Percentiles rank a stretch among this genome's conserved stretches.
Evolutionary conservation across 2,329 filamentous ascomycete species (phyloP).

Genomic region (Whalleya microplaca): DNA sequence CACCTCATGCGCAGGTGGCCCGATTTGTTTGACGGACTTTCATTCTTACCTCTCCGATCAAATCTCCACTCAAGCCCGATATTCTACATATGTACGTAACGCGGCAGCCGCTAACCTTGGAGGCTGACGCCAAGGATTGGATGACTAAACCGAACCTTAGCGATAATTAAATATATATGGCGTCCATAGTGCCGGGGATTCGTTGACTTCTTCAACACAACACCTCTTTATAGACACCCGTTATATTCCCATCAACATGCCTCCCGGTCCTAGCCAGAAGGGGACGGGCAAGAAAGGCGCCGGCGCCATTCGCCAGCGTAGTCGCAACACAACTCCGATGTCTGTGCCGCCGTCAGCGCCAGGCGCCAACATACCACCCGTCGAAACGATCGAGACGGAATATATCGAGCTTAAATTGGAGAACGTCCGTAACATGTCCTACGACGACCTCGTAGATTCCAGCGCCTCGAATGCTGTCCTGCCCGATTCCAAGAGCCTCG

Average conservation of each 20-base stretch:
- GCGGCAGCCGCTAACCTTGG: no score
- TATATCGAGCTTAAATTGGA: constrained; percentile 68
- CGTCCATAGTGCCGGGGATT: no score
- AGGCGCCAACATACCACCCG: constrained; percentile 48
- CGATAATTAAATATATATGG: no score
- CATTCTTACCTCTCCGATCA: no score
- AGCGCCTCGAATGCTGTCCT: constrained; percentile 60
- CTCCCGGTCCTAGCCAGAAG: constrained; percentile 61
- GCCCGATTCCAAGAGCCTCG: constrained; percentile 65
- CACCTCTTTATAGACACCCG: not conserved
- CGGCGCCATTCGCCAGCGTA: constrained; percentile 67
- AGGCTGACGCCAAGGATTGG: no score
- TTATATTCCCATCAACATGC: constrained; percentile 48
- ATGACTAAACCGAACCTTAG: no score
- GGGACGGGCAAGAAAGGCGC: constrained; percentile 68
- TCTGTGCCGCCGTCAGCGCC: constrained; percentile 51
- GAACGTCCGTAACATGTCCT: constrained; percentile 61
- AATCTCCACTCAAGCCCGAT: no score
- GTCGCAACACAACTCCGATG: constrained; percentile 78
- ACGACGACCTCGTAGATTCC: constrained; percentile 72
- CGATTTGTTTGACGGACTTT: no score
- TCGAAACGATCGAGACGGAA: constrained; percentile 61
- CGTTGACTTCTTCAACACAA: not conserved
- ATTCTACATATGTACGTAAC: no score
- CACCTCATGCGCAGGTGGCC: no score